Percentiles rank a stretch among this genome's conserved stretches.
Conservation (phyloP, 1,284 basidiomycete genomes). For the Trichosporon ovoides region DNA sequence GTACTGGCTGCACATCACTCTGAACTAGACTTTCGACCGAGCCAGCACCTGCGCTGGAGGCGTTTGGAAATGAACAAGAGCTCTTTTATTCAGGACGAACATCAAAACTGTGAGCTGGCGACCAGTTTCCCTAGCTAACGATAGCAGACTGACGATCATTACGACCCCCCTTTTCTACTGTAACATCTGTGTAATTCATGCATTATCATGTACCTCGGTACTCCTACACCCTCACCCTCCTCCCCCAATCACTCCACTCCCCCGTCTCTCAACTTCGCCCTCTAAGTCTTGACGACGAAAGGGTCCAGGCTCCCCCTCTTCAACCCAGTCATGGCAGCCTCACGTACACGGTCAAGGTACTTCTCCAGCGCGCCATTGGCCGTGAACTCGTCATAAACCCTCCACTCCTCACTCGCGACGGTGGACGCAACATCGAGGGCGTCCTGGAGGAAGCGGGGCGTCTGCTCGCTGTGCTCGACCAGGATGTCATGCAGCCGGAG, state of each 20-base stretch:
- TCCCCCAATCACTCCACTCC: too few species aligned
- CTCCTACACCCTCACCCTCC: not conserved
- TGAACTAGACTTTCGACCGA: not conserved
- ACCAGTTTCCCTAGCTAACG: not conserved
- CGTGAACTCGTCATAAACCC: constrained; percentile 81
- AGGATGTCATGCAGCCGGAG: constrained; percentile 75
- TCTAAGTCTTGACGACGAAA: constrained; percentile 52
- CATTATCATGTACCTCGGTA: not conserved
- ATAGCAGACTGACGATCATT: not conserved
- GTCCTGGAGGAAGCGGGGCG: constrained; percentile 74
- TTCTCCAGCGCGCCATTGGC: constrained; percentile 58
- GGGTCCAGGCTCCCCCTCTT: constrained; percentile 68
- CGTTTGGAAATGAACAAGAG: too few species aligned
- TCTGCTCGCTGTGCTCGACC: constrained; percentile 59
- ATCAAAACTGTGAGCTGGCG: not conserved
- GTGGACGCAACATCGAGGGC: constrained; percentile 72
- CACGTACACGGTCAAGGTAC: constrained; percentile 66
- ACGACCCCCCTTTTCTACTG: not conserved
- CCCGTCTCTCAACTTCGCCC: too few species aligned
- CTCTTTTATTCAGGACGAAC: too few species aligned
- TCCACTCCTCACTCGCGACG: constrained; percentile 82
- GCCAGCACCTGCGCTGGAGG: too few species aligned
- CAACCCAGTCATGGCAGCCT: constrained; percentile 63
- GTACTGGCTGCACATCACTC: constrained; percentile 36
- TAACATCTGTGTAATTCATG: constrained; percentile 8